Evolutionary conservation across 495 filamentous ascomycete species (phyloP).

Genomic region (Clohesyomyces aquaticus): DNA sequence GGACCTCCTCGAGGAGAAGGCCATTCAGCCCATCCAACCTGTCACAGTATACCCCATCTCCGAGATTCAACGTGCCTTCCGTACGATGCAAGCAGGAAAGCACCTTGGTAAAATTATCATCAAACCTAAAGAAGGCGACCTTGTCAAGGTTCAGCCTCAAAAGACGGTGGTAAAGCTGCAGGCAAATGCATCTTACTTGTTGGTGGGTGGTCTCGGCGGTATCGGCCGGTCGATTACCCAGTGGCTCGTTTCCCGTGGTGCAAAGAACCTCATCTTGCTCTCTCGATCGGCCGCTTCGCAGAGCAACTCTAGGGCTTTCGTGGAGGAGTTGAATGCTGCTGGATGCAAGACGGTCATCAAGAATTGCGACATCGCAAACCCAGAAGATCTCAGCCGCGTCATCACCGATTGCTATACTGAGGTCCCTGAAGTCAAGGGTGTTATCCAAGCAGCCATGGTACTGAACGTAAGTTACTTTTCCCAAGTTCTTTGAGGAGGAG

Average conservation of each 20-base stretch:
- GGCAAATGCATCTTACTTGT: too few species aligned
- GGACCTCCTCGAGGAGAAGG: background rate
- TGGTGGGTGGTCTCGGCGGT: constrained; percentile 9
- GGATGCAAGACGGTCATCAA: too few species aligned
- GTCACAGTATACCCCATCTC: background rate
- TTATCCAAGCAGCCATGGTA: too few species aligned
- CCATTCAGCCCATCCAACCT: background rate
- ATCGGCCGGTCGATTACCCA: constrained; percentile 3
- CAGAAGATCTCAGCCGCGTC: too few species aligned
- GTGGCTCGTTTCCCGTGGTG: constrained; percentile 6
- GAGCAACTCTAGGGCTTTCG: too few species aligned
- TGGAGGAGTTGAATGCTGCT: background rate
- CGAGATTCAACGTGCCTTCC: background rate
- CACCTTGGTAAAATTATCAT: background rate
- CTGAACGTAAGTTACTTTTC: too few species aligned
- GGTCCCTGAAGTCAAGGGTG: too few species aligned
- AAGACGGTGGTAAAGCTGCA: too few species aligned
- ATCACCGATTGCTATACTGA: too few species aligned
- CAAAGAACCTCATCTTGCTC: constrained; percentile 6
- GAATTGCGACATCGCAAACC: too few species aligned
- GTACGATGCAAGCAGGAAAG: background rate
- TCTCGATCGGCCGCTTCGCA: background rate
- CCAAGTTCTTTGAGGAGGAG: too few species aligned
- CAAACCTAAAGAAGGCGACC: background rate
- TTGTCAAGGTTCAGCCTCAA: too few species aligned